Evolutionary conservation across 2,329 filamentous ascomycete genomes (phyloP).

Genomic region (Dothideomycetes sp.): DNA sequence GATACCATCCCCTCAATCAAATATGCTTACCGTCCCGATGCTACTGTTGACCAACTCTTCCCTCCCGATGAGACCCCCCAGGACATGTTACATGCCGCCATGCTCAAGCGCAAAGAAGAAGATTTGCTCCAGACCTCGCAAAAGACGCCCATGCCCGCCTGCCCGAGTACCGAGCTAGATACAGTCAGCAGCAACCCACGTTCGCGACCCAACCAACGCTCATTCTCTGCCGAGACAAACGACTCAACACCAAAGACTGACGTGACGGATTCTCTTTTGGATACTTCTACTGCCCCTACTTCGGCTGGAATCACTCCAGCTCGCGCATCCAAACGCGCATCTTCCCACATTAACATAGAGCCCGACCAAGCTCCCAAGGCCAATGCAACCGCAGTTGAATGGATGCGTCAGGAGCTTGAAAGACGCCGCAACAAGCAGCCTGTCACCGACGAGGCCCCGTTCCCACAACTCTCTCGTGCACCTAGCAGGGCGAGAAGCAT

Average conservation of each 20-base stretch:
- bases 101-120: conserved; percentile 18
- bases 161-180: no score
- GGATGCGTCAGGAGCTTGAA: conserved; percentile 37
- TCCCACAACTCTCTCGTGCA: not conserved
- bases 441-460: not conserved
- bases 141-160: conserved; percentile 16
- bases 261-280: conserved; percentile 31
- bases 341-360: conserved; percentile 23
- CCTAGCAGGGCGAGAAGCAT: conserved; percentile 26
- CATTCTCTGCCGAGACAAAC: conserved; percentile 26
- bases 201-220: conserved; percentile 14
- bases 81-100: conserved; percentile 1
- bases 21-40: conserved; percentile 21
- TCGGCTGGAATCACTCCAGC: conserved; percentile 33
- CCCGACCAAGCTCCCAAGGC: conserved; percentile 25
- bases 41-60: conserved; percentile 23
- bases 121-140: conserved; percentile 28
- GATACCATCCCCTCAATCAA: conserved; percentile 15
- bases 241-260: conserved; percentile 35
- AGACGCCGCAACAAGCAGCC: conserved; percentile 22
- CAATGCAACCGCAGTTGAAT: conserved; percentile 31
- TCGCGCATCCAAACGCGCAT: conserved; percentile 32
- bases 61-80: not conserved
- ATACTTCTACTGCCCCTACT: conserved; percentile 33
- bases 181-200: no score